phyloP scores from a whole-genome alignment of 1,284 basidiomycete genomes.

The Marasmius oreades region DNA sequence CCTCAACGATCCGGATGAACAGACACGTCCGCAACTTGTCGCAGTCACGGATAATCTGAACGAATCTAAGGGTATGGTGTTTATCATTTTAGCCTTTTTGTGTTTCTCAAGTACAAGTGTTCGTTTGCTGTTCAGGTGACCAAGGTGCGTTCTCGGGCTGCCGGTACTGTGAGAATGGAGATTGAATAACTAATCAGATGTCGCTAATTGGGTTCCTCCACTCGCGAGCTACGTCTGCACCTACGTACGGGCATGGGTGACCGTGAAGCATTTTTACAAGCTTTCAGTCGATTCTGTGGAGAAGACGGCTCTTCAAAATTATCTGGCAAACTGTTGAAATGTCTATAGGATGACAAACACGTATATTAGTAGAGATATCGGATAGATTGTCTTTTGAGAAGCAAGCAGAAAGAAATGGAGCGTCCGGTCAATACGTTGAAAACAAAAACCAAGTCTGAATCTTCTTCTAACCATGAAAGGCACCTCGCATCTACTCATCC shows the following conservation, averaged over 20 bases:
- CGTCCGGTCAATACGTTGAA: too few species aligned
- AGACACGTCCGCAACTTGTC: constrained; percentile 45
- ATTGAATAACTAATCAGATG: constrained; percentile 28
- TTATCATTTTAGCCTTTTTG: not conserved
- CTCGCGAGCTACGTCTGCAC: constrained; percentile 42
- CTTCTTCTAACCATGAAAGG: too few species aligned
- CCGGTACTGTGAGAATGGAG: not conserved
- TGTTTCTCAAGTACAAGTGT: not conserved
- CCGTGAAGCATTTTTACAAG: constrained; percentile 47
- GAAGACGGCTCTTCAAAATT: constrained; percentile 28
- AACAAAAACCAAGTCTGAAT: too few species aligned
- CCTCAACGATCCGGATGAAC: not conserved
- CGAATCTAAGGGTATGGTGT: constrained; percentile 16
- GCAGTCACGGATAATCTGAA: constrained; percentile 37
- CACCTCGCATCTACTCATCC: too few species aligned
- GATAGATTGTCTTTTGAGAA: too few species aligned
- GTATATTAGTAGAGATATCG: too few species aligned
- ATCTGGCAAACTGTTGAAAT: constrained; percentile 24
- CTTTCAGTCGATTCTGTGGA: constrained; percentile 41
- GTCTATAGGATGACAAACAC: not conserved
- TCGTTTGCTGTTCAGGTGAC: constrained; percentile 10
- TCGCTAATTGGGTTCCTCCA: constrained; percentile 46
- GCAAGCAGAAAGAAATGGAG: too few species aligned
- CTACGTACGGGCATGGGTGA: constrained; percentile 45
- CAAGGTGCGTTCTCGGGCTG: constrained; percentile 10